A percentile compares a stretch with the other conserved stretches of the same genome.
These are phyloP conservation scores for Porogramme epimiltina DNA, from an alignment of 1,284 basidiomycete genomes.

Conservation along the genomic window DNA sequence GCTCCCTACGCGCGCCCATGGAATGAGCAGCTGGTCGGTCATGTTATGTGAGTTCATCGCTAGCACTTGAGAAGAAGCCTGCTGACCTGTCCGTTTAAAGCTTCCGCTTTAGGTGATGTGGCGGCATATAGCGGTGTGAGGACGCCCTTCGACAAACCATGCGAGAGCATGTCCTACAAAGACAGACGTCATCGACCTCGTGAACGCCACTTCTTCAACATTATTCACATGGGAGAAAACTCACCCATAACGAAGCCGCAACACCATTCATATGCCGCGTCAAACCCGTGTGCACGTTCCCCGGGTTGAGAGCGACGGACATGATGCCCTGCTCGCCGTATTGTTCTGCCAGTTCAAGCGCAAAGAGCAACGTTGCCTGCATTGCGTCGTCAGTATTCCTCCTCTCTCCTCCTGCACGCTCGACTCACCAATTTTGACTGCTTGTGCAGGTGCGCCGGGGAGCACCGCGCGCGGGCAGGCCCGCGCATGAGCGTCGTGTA, in stretches of 20 bases:
- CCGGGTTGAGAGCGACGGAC: conserved; percentile 44
- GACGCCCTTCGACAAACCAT: conserved; percentile 16
- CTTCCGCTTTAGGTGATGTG: conserved; percentile 26
- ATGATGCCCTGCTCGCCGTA: conserved; percentile 55
- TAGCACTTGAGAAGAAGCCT: background rate
- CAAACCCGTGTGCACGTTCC: conserved; percentile 46
- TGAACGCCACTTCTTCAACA: too few species aligned
- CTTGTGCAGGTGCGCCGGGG: conserved; percentile 13
- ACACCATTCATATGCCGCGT: conserved; percentile 32
- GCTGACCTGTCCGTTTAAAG: conserved; percentile 29
- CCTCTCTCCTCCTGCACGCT: background rate
- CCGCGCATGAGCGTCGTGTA: conserved; percentile 23
- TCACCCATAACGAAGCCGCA: conserved; percentile 1
- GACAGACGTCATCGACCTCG: too few species aligned
- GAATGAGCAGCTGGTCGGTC: conserved; percentile 26
- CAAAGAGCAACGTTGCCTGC: conserved; percentile 50
- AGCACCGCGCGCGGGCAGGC: conserved; percentile 11
- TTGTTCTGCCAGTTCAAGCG: conserved; percentile 49
- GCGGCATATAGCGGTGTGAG: conserved; percentile 33
- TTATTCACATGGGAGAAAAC: background rate
- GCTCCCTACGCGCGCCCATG: conserved; percentile 36
- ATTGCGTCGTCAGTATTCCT: background rate
- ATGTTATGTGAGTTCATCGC: background rate
- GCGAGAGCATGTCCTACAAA: conserved; percentile 12
- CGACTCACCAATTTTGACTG: conserved; percentile 50